These are phyloP conservation scores for Aspergillus campestris DNA, from an alignment of 495 filamentous ascomycete species.

Conservation along the genomic window DNA sequence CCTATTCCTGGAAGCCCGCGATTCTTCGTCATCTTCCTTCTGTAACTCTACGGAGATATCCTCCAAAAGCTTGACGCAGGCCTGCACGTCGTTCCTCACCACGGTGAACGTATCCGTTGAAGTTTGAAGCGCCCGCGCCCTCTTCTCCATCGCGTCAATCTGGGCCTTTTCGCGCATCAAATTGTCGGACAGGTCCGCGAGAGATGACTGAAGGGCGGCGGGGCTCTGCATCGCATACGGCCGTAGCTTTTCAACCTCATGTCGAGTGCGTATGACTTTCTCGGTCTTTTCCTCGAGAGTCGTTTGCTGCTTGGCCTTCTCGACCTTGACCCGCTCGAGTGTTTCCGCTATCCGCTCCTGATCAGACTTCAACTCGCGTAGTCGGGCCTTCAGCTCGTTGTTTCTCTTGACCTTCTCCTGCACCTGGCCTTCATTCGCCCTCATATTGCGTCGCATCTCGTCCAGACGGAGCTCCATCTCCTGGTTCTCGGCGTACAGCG, in stretches of 20 bases:
- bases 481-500: slow-evolving; percentile 77
- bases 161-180: slow-evolving; percentile 67
- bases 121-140: slow-evolving; percentile 83
- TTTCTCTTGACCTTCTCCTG: slow-evolving; percentile 75
- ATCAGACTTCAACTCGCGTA: slow-evolving; percentile 66
- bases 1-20: slow-evolving; percentile 66
- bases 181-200: slow-evolving; percentile 71
- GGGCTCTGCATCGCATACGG: slow-evolving; percentile 90
- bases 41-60: slow-evolving; percentile 75
- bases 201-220: slow-evolving; percentile 66
- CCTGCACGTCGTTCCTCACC: slow-evolving; percentile 71
- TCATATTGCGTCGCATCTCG: slow-evolving; percentile 68
- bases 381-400: slow-evolving; percentile 68
- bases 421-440: slow-evolving; percentile 68
- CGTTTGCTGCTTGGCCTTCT: slow-evolving; percentile 61
- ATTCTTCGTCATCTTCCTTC: slow-evolving; percentile 84
- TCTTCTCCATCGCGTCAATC: slow-evolving; percentile 79
- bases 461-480: slow-evolving; percentile 71
- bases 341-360: slow-evolving; percentile 73
- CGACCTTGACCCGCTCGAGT: slow-evolving; percentile 63
- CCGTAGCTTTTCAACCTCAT: slow-evolving; percentile 78
- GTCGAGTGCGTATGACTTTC: slow-evolving; percentile 44
- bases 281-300: slow-evolving; percentile 76
- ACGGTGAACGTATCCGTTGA: slow-evolving; percentile 81
- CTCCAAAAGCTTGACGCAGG: slow-evolving; percentile 79